Evolutionary conservation across 441 rosid genomes (phyloP).

Genomic region (Melianthus villosus): DNA sequence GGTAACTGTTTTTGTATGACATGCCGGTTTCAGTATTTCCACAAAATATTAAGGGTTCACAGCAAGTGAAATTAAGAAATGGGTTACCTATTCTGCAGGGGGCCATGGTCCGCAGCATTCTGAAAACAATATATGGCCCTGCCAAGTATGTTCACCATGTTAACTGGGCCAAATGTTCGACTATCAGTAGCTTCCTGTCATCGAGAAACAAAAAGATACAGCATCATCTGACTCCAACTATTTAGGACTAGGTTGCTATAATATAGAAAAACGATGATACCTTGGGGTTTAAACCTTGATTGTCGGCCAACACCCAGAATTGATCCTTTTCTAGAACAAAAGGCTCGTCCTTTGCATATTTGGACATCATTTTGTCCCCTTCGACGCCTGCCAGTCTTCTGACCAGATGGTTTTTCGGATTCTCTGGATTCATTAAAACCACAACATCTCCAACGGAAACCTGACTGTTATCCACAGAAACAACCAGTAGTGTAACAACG

Average conservation of each 20-base stretch:
- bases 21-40: background rate
- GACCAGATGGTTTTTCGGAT: slow-evolving; percentile 36
- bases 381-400: slow-evolving; percentile 78
- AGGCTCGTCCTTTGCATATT: slow-evolving; percentile 56
- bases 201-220: background rate
- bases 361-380: slow-evolving; percentile 81
- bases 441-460: slow-evolving; percentile 81
- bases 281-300: slow-evolving; percentile 58
- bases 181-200: slow-evolving; percentile 80
- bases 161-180: slow-evolving; percentile 70
- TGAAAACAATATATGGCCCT: slow-evolving; percentile 67
- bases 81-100: slow-evolving; percentile 77
- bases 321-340: slow-evolving; percentile 63
- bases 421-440: slow-evolving; percentile 61
- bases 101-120: slow-evolving; percentile 83
- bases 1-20: slow-evolving; percentile 25
- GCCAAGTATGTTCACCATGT: slow-evolving; percentile 57
- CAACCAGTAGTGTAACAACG: background rate
- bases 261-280: slow-evolving; percentile 17
- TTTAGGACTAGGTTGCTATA: background rate
- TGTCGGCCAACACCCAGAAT: slow-evolving; percentile 87
- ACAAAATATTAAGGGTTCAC: background rate
- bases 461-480: slow-evolving; percentile 20
- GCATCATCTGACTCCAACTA: background rate
- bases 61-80: slow-evolving; percentile 6